Percentiles rank a stretch among this genome's conserved stretches.
Conservation (phyloP, 129 eudicot genomes). For the Apium graveolens region DNA sequence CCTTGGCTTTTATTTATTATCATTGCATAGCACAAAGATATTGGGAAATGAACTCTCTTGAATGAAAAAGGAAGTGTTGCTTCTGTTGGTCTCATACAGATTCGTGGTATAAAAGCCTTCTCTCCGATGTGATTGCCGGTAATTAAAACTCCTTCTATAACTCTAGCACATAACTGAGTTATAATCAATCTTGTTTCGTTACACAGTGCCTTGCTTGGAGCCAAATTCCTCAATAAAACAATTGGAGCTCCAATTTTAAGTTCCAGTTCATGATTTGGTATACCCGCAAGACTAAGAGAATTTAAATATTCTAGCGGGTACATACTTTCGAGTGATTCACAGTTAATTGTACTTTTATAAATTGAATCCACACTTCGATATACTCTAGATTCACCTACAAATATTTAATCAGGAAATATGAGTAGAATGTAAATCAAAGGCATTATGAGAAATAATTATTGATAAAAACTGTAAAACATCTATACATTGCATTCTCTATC, state of each 20-base stretch:
- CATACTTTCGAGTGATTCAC: neutral
- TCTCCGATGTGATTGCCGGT: neutral
- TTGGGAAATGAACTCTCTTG: neutral
- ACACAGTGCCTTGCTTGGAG: neutral
- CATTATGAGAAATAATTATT: too few species aligned
- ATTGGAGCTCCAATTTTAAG: neutral
- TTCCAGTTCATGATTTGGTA: neutral
- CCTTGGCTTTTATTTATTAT: neutral
- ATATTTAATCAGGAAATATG: too few species aligned
- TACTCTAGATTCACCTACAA: neutral
- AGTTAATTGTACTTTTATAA: neutral
- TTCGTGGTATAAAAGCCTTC: neutral
- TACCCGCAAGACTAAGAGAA: neutral
- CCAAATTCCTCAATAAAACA: neutral
- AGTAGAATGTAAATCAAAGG: too few species aligned
- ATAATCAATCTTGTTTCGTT: neutral
- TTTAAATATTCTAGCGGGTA: neutral
- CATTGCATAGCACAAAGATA: neutral
- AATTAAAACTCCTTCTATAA: neutral
- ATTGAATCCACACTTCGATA: neutral
- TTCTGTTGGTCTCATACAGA: neutral
- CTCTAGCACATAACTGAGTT: neutral
- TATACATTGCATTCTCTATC: too few species aligned
- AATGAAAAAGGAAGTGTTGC: neutral
- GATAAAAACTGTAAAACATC: too few species aligned